Evolutionary conservation across 2,329 filamentous ascomycete species (phyloP).

Genomic region (Aspergillus sp.): DNA sequence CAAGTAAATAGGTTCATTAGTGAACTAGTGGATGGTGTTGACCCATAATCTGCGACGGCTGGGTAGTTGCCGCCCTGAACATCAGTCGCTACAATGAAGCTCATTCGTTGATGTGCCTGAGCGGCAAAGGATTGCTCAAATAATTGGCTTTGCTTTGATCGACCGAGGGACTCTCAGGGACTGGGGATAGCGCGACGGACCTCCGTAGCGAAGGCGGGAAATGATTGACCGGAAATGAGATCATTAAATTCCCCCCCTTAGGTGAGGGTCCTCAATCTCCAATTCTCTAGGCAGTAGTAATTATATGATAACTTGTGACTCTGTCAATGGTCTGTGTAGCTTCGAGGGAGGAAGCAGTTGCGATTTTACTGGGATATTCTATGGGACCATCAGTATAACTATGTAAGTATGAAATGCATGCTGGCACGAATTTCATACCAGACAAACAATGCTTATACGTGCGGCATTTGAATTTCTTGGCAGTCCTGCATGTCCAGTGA

Average conservation of each 20-base stretch:
- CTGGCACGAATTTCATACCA: background rate
- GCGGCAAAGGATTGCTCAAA: background rate
- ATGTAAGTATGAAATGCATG: too few relatives aligned
- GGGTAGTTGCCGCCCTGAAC: background rate
- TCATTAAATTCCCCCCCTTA: background rate
- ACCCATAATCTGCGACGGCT: background rate
- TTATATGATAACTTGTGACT: too few relatives aligned
- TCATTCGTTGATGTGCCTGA: background rate
- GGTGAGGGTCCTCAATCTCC: background rate
- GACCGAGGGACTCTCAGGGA: background rate
- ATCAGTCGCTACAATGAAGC: background rate
- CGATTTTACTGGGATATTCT: too few relatives aligned
- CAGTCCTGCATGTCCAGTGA: background rate
- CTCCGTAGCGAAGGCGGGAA: background rate
- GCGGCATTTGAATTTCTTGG: background rate
- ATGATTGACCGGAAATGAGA: constrained; percentile 8
- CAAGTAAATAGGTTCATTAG: background rate
- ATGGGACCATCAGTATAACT: too few relatives aligned
- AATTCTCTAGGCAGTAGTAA: background rate
- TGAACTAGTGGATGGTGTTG: background rate
- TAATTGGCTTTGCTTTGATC: background rate
- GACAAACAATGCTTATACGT: background rate
- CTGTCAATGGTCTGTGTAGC: too few relatives aligned
- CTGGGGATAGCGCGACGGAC: background rate
- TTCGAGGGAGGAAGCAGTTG: too few relatives aligned